These are phyloP conservation scores for Colletotrichum limetticola DNA, from an alignment of 2,329 filamentous ascomycete species.

Conservation along the genomic window DNA sequence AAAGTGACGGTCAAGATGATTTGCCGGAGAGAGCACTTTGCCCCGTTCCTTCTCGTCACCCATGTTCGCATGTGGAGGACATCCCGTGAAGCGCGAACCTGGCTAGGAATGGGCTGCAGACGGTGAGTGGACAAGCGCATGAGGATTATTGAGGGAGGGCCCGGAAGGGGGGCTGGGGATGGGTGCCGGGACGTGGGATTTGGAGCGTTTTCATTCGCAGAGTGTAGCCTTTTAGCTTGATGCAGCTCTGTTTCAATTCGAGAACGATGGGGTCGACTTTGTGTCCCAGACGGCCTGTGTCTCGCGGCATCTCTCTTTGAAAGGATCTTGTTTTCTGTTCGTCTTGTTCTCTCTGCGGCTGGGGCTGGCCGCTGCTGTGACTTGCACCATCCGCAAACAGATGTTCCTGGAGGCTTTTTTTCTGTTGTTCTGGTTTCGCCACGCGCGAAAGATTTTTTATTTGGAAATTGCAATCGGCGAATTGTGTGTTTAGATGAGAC, in stretches of 20 bases:
- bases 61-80: constrained; percentile 21
- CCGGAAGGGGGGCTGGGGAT: constrained; percentile 13
- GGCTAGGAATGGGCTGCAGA: constrained; percentile 21
- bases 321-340: background rate
- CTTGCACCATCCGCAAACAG: constrained; percentile 25
- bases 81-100: constrained; percentile 16
- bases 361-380: background rate
- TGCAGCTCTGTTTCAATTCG: constrained; percentile 27
- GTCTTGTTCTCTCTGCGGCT: background rate
- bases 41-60: background rate
- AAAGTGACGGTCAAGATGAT: background rate
- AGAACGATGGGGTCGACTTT: constrained; percentile 21
- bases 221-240: constrained; percentile 12
- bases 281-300: constrained; percentile 18
- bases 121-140: constrained; percentile 23
- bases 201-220: constrained; percentile 24
- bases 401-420: background rate
- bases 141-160: constrained; percentile 18
- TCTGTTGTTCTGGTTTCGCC: background rate
- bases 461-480: background rate
- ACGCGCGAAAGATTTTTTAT: background rate
- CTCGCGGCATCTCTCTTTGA: background rate
- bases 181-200: constrained; percentile 16
- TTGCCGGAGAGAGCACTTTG: constrained; percentile 9
- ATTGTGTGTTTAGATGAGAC: constrained; percentile 19